A percentile compares a stretch with the other conserved stretches of the same genome.
Evolutionary conservation across 345 rosid genomes (phyloP).

Genomic region (Brassica nigra): DNA sequence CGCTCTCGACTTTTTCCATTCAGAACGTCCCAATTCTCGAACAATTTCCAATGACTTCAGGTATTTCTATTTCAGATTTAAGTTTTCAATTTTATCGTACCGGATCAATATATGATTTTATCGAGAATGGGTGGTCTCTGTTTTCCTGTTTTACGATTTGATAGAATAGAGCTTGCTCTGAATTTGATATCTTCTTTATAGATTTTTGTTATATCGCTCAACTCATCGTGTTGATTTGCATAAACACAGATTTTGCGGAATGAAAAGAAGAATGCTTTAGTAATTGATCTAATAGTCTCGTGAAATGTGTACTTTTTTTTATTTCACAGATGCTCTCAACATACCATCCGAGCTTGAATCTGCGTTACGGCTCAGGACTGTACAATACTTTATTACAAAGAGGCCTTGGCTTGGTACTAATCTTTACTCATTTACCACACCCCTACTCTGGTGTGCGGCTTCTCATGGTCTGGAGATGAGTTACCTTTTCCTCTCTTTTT

Average conservation of each 20-base stretch:
- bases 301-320: not conserved
- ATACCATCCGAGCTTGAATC: constrained; percentile 82
- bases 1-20: not conserved
- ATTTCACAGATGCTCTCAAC: constrained; percentile 51
- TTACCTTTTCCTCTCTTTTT: not conserved
- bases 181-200: not conserved
- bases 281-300: not conserved
- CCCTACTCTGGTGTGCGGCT: not conserved
- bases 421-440: constrained; percentile 6
- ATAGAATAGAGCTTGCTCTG: not conserved
- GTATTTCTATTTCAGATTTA: not conserved
- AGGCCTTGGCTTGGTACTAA: constrained; percentile 96
- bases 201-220: not conserved
- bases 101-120: not conserved
- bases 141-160: not conserved
- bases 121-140: not conserved
- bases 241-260: not conserved
- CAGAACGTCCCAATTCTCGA: not conserved
- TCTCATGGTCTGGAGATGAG: not conserved
- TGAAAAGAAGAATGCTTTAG: not conserved
- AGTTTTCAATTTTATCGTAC: not conserved
- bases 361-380: constrained; percentile 73
- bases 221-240: not conserved
- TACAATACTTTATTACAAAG: constrained; percentile 62
- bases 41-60: constrained; percentile 37